Base-by-base conservation (phyloP, 495 filamentous ascomycete genomes). In the Xylaria bambusicola region DNA sequence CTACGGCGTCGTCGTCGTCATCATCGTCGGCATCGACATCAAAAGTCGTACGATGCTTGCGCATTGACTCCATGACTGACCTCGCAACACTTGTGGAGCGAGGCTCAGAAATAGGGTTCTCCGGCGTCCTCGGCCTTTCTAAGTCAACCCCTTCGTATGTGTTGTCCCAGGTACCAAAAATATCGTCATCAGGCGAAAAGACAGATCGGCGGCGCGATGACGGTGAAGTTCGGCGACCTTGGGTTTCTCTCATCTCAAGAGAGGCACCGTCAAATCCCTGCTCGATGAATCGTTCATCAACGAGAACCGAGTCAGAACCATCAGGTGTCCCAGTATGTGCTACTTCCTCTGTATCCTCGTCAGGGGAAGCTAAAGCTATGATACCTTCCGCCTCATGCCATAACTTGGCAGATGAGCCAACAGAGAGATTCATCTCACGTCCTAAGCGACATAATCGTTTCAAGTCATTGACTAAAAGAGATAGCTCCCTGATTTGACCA, bases 361-460 rank as follows among this genome's bases (percentile, higher is more conserved):
- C 88, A 31, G 91, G 84, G 2, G 89, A 92, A 31, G 91, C 91
- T 9, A 96, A 77, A 29, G 89, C 88, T 63, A 96, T 91, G 46
- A 96, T 93, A 15, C 88, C 87, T 67, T 96, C 90, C 6, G 91
- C 91, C 71, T 96, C 91, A 66, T 88, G 86, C 88, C 90, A 96
- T 36, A 92, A 76, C 44, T 82, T 77, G 52, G 78, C 77, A 10
- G 85, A 83, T 2, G 82, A 73, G 0, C 89, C 89, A 56, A 80
- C 66, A 23, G 89, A 73, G 48, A 93, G 77, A 33, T 82, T 82
- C 66, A 90, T 81, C 33, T 86, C 82, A 46, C 82, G 84, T 7
- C 85, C 91, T 23, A 89, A 85, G 57, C 91, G 92, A 48, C 93
- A 78, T 51, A 94, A 82, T 69, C 92, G 86, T 64, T 80, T 79